Base-by-base conservation (phyloP, 805 yeast genomes). In the Monosporozyma yasuniensis region DNA sequence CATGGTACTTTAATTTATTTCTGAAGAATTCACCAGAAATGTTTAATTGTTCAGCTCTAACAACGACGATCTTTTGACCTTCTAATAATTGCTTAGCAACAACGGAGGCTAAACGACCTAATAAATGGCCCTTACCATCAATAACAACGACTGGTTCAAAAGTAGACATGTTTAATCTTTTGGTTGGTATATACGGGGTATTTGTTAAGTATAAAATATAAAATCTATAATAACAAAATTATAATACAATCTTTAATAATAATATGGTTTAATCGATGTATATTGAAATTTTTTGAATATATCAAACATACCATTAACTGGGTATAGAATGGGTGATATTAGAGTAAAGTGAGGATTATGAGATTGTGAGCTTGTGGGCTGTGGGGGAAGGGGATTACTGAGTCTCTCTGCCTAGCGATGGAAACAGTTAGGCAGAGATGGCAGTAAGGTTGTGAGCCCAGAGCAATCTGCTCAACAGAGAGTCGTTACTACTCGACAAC, bases 11-110 rank as follows among this genome's bases (percentile, higher is more conserved):
- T 78, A 91, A 85, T 81, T 93, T 93, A 85, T 91, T 88, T 83
- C 99, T 90, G 96, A 93, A 93, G 76, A 93, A 90, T 80, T 93
- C 98, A 76, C 99, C 99, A 70, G 97, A 88, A 75, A 93, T 88
- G 93, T 93, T 93, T 75, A 93, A 82, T 68, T 91, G 87, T 81
- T 86, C 99, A 73, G 89, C 80, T 82, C 99, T 88, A 71, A 93
- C 99, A 67, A 93, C 83, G 67, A 90, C 96, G 71, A 93, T 81
- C 77, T 89, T 87, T 82, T 93, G 98, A 68, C 99, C 99, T 78
- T 87, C 84, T 74, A 93, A 84, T 68, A 93, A 76, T 82, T 93
- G 96, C 85, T 93, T 93, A 77, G 99, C 96, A 72, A 93, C 89
- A 71, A 82, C 85, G 67, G 97, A 88, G 66, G 99, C 99, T 74